Base-by-base conservation (phyloP, 352 stramenopile species). In the Globisporangium ultimum region DNA sequence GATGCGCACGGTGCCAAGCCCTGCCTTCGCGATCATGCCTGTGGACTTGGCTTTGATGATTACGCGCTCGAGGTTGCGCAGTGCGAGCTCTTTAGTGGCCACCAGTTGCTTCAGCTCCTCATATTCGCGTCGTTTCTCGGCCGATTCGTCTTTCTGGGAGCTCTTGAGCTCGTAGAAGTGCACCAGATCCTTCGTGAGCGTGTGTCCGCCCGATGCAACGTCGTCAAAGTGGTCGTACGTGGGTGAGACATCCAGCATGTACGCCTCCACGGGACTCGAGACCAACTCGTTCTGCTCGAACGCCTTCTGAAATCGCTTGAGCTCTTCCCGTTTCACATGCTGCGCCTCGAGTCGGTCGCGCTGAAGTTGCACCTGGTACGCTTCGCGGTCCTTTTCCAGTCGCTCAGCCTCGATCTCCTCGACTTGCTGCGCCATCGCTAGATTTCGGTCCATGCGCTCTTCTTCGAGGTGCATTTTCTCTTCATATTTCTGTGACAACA, bases 1-100 rank as follows among this genome's bases (percentile, higher is more conserved):
- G 52, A 91, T 79, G 9, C 81, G 81, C 10, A 91, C 81, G 0
- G 72, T 91, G 1, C 81, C 81, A 13, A 91, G 62, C 3, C 79
- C 81, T 0, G 81, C 81, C 59, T 84, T 88, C 6, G 81, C 81
- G 48, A 91, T 76, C 78, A 86, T 91, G 4, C 81, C 81, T 1
- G 76, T 88, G 24, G 20, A 79, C 56, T 80, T 80, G 12, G 78
- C 81, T 46, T 91, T 91, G 24, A 74, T 41, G 43, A 78, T 53
- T n/a, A 89, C 73, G 17, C 81, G 79, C 48, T 91, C 76, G 58
- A 82, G 60, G 54, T 89, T 89, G 4, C 77, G 73, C 17, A 78
- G n/a, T 13, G 64, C 62, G 7, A 81, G 59, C 22, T 88, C 73
- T 48, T 84, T 78, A 0, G 52, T 58, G 0, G 62, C 64, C 40